A percentile compares a stretch with the other conserved stretches of the same genome.
Evolutionary conservation across 257 asterid genomes (phyloP).

Genomic region (Solanum acaule): DNA sequence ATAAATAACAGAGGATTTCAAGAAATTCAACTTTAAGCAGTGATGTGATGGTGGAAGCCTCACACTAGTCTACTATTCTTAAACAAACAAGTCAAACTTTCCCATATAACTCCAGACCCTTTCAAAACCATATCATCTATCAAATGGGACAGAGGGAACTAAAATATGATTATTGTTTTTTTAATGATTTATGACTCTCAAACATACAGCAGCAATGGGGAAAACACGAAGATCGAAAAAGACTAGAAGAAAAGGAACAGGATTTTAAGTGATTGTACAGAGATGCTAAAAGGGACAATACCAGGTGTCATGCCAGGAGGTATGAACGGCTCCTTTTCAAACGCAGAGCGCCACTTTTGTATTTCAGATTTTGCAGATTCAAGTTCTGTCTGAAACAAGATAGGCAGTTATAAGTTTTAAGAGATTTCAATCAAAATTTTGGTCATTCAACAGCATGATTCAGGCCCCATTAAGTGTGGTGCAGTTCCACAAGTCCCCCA

Average conservation of each 20-base stretch:
- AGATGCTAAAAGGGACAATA: constrained; percentile 9
- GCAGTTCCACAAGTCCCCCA: neutral
- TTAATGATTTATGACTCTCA: neutral
- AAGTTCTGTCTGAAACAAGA: constrained; percentile 49
- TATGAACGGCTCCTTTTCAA: constrained; percentile 66
- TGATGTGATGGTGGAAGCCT: neutral
- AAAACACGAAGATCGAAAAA: neutral
- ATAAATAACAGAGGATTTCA: neutral
- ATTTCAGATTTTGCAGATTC: constrained; percentile 83
- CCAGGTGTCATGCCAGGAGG: constrained; percentile 72
- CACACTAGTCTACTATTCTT: neutral
- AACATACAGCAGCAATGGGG: neutral
- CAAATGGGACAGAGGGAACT: neutral
- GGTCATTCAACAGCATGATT: neutral
- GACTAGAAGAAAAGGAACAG: neutral
- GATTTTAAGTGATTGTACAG: neutral
- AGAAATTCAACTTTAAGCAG: neutral
- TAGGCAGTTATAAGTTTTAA: neutral
- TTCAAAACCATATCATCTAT: neutral
- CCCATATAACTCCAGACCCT: neutral
- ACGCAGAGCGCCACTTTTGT: constrained; percentile 87
- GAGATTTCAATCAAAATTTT: neutral
- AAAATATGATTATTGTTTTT: neutral
- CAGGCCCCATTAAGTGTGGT: neutral
- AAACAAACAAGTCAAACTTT: neutral